These are phyloP conservation scores for Fraxinus dipetala DNA, from an alignment of 305 asterid species.

Conservation along the genomic window DNA sequence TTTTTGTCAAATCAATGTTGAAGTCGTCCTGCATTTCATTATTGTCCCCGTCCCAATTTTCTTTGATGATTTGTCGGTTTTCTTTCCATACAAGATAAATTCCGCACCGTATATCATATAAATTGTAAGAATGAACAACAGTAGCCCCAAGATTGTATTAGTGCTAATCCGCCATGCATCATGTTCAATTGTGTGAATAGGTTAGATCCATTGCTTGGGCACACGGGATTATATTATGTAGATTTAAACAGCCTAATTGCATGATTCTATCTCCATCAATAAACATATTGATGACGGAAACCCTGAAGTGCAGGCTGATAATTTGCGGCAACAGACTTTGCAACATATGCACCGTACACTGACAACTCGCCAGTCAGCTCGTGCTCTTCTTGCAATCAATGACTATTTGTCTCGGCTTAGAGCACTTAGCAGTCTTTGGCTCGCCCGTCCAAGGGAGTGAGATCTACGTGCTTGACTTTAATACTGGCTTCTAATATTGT, in stretches of 20 bases:
- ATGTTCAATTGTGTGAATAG: not conserved
- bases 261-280: not conserved
- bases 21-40: not conserved
- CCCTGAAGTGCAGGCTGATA: slow-evolving; percentile 40
- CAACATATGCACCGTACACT: slow-evolving; percentile 44
- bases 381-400: slow-evolving; percentile 44
- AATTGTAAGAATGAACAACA: not conserved
- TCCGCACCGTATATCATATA: not conserved
- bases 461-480: not conserved
- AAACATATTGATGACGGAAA: not conserved
- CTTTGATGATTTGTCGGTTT: not conserved
- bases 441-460: slow-evolving; percentile 49
- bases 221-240: not conserved
- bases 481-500: not conserved
- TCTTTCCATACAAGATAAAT: not conserved
- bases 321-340: slow-evolving; percentile 40
- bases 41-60: not conserved
- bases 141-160: not conserved
- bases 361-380: slow-evolving; percentile 52
- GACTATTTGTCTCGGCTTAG: slow-evolving; percentile 48
- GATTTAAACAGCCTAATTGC: not conserved
- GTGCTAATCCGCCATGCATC: not conserved
- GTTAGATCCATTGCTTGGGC: not conserved
- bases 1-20: not conserved
- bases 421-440: slow-evolving; percentile 54